Evolutionary conservation across 169 alveolate genomes (phyloP).

Genomic region (Plasmodium chabaudi): DNA sequence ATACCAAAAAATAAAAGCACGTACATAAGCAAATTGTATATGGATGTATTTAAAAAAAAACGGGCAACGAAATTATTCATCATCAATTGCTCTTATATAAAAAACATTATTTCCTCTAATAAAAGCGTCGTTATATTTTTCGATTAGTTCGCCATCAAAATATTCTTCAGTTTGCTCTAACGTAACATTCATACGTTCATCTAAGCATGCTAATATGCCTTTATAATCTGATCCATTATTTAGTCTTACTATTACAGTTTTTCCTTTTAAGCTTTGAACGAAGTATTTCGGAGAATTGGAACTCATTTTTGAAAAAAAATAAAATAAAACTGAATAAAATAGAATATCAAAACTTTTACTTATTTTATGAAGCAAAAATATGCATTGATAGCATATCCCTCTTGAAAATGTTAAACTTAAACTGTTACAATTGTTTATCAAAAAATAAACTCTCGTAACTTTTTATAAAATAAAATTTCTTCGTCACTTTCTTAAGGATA

Average conservation of each 20-base stretch:
- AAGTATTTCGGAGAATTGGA: constrained; percentile 75
- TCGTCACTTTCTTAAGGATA: no score
- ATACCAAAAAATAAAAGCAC: no score
- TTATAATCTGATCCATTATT: constrained; percentile 82
- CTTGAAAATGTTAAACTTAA: no score
- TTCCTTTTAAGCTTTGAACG: constrained; percentile 72
- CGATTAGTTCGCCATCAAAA: constrained; percentile 85
- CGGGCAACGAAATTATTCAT: constrained; percentile 1
- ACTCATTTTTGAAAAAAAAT: constrained; percentile 22
- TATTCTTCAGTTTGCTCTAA: constrained; percentile 89
- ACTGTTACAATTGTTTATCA: no score
- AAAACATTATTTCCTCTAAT: constrained; percentile 90
- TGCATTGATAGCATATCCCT: no score
- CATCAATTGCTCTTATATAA: constrained; percentile 77
- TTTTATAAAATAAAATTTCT: no score
- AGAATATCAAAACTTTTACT: no score
- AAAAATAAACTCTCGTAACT: no score
- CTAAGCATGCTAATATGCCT: constrained; percentile 88
- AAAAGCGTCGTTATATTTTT: constrained; percentile 88
- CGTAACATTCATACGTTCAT: constrained; percentile 91
- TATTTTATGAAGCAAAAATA: no score
- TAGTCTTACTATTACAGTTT: constrained; percentile 81
- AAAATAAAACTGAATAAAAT: neutral
- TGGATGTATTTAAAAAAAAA: neutral
- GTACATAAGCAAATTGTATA: no score